Evolutionary conservation across 129 eudicot genomes (phyloP), one percentile per base, ranked within the genome.

Genomic region (Silybum marianum): DNA sequence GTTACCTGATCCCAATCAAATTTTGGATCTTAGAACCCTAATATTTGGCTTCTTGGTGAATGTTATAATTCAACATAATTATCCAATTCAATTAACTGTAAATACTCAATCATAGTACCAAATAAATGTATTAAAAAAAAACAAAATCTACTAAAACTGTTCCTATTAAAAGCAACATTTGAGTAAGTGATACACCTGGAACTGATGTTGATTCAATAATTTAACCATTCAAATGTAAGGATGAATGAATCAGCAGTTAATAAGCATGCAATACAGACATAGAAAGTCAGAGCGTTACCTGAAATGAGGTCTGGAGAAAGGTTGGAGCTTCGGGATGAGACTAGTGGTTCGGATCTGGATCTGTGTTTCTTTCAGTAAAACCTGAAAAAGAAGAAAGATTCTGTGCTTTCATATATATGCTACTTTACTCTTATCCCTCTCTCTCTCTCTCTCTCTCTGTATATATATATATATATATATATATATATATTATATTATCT

Each of bases 321-420:
- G 18, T 72, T 48, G 46, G 69, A 75, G 44, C 44, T 75, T 75
- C 46, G 7, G 44, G 78, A 48, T 75, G 36, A 22, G 42, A 4
- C 14, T 28, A 11, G 77, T 25, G 71, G 83, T 79, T 48, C 58
- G 66, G 83, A 70, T 79, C 76, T 79, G 76, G 76, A 70, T 79
- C 77, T 79, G 83, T 44, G 68, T 42, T 63, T 67, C 40, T 67
- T 75, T 75, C 78, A 26, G 69, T 51, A 39, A 39, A 36, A 10
- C 24, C 23, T 36, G 58, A 39, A 38, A 72, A 72, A 39, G 58
- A 54, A 54, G 40, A 26, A 54, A 28, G 9, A 75, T 16, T 48
- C 25, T 74, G 68, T 24, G 68, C 51, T 2, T 71, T 19, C 54
- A 34, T 70, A 6, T 74, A 48, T 48, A 51, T 51, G 63, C 65